Evolutionary conservation across 805 yeast species (phyloP), one percentile per base, ranked within the genome.

Genomic region (Yarrowia osloensis): DNA sequence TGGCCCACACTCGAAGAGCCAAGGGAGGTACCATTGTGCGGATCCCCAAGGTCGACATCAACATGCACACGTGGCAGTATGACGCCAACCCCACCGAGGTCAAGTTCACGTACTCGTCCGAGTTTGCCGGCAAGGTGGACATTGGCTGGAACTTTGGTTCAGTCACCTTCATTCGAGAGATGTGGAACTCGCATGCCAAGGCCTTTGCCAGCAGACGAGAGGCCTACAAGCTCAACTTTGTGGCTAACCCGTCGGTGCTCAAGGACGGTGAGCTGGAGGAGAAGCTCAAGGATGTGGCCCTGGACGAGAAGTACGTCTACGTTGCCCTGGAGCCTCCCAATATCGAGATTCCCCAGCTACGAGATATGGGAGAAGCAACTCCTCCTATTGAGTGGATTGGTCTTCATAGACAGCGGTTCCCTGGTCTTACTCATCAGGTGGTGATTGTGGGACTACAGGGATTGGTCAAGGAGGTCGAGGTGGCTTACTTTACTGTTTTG

Each of bases 371-470:
- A 28, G 93, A 89, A 77, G 98, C 98, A 0, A 95, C 99, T 0
- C 99, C 99, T 0, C 99, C 99, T 1, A 78, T 95, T 68, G 99
- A 95, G 75, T 95, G 99, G 99, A 90, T 95, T 79, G 99, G 99
- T 1, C 81, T 95, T 33, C 95, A 95, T 75, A 82, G 98, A 70
- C 85, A 88, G 72, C 85, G 87, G 70, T 86, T 95, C 71, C 99
- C 99, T 0, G 87, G 89, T 46, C 82, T 90, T 68, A 88, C 97
- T 0, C 98, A 95, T 74, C 94, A 91, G 75, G 80, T 85, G 69
- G 86, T 87, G 0, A 89, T 93, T 61, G 84, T 89, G 15, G 85
- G 88, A 1, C 79, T 95, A 63, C 97, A 91, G 72, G 84, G 86
- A 68, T 71, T 91, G 67, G 90, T 90, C 13, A 86, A 84, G 55